Evolutionary conservation across 2,329 filamentous ascomycete species (phyloP), one percentile per base, ranked within the genome.

Genomic region (Fusarium circinatum): DNA sequence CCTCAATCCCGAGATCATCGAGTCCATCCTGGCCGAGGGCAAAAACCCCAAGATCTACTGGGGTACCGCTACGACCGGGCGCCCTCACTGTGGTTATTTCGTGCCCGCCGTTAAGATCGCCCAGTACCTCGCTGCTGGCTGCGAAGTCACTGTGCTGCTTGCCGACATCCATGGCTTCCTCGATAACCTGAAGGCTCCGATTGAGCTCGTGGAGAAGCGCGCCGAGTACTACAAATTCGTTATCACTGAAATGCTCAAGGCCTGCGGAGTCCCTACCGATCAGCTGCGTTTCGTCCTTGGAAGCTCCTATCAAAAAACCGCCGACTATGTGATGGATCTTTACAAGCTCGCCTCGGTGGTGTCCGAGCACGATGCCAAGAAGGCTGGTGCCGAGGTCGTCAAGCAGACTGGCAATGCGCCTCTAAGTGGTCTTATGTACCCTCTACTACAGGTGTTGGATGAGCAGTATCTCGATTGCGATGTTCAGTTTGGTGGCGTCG

Each of bases 351-450:
- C 88, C 51, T 89, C 89, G 8, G 83, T 94, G 60, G 89, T 93
- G 10, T 92, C 91, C 20, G 91, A 95, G 83, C 91, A 95, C 80
- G 91, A 96, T 79, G 94, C 95, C 22, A 94, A 95, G 83, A 96
- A 94, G 83, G 95, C 96, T 0, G 96, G 96, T 44, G 93, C 94
- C 4, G 96, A 98, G 83, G 90, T 98, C 13, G 96, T 99, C 75
- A 98, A 98, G 87, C 95, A 98, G 85, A 91, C 92, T 8, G 89
- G 90, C 64, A 95, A 96, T 78, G 89, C 92, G 12, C 89, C 92
- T 3, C 82, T 96, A 47, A 91, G 83, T 55, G 83, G 83, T 32
- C 79, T 84, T 6, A 78, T 85, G 57, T 85, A 85, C 79, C 83
- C 83, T 14, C 78, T 84, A 17, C 75, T 99, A 84, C 96, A 98